Base-by-base conservation (phyloP, 495 filamentous ascomycete genomes). In the Aspergillus sclerotioniger region DNA sequence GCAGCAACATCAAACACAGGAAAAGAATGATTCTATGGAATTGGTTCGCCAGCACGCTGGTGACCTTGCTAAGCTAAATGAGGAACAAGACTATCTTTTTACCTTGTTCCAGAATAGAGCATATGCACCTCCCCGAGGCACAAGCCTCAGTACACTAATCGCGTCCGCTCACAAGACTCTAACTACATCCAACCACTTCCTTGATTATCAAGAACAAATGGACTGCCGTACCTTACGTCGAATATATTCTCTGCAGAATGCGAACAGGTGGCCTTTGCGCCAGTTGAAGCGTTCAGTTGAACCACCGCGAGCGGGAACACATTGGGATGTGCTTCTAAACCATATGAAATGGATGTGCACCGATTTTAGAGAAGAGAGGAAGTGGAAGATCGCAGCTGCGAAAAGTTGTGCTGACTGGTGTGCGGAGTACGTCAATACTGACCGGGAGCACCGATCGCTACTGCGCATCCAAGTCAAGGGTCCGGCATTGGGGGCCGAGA, bases 321-420 rank as follows among this genome's bases (percentile, higher is more conserved):
- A 97, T 68, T 87, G 84, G 82, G 94, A 98, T 75, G 81, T 94
- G 44, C 70, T 98, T 41, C 74, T 98, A 8, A 81, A 90, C 60
- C 90, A 98, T 72, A 89, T 92, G 83, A 96, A 91, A 71, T 97
- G 94, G 95, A 90, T 98, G 86, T 83, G 90, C 37, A 96, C 90
- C 2, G 94, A 98, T 75, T 98, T 98, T 64, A 81, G 88, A 31
- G 90, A 96, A 73, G 94, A 98, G 70, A 76, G 90, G 28, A 96
- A 95, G 68, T 96, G 90, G 91, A 97, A 97, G 70, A 84, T 86
- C 58, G 84, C 89, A 49, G 82, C 87, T 41, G 91, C 92, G 3
- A 84, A 83, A 52, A 87, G 86, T 51, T 78, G 92, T 44, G 92
- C 91, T 3, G 76, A 86, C 56, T 86, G 85, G 67, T 97, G 92